These are phyloP conservation scores for Cutaneotrichosporon mucoides DNA, from an alignment of 1,284 basidiomycete genomes.

Conservation along the genomic window DNA sequence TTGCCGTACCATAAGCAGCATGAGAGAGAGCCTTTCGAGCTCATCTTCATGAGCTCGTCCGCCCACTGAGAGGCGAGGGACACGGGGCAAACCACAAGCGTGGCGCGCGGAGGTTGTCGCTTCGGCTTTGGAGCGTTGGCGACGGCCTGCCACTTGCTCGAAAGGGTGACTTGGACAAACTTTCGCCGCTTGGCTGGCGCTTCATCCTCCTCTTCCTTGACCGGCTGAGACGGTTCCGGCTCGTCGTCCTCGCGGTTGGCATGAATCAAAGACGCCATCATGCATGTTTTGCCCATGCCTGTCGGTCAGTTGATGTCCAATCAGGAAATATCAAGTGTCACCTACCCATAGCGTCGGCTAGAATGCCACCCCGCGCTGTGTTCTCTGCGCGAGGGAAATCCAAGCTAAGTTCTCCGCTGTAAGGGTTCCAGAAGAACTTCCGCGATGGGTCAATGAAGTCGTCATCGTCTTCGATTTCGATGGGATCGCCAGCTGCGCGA, in stretches of 20 bases:
- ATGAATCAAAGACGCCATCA: conserved; percentile 88
- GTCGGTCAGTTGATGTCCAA: conserved; percentile 30
- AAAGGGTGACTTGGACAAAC: conserved; percentile 47
- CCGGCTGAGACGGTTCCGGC: conserved; percentile 4
- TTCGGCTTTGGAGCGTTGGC: conserved; percentile 27
- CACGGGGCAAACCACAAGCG: conserved; percentile 88
- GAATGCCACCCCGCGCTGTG: conserved; percentile 63
- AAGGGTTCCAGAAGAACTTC: conserved; percentile 77
- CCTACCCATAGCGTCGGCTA: conserved; percentile 50
- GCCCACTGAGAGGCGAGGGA: conserved; percentile 88
- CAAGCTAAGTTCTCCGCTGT: conserved; percentile 90
- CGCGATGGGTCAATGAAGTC: conserved; percentile 40
- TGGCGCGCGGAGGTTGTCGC: conserved; percentile 54
- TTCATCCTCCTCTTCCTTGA: conserved; percentile 25
- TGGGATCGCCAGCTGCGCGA: conserved; percentile 34
- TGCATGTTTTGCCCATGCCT: conserved; percentile 94
- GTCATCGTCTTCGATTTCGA: conserved; percentile 46
- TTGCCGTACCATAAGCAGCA: conserved; percentile 79
- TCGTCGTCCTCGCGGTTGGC: conserved; percentile 57
- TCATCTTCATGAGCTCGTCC: conserved; percentile 67
- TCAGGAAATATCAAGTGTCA: not conserved
- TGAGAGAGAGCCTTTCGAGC: conserved; percentile 63
- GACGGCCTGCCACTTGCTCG: conserved; percentile 46
- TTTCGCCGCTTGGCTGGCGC: conserved; percentile 37
- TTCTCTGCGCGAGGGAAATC: conserved; percentile 78